phyloP scores from a whole-genome alignment of 2,329 filamentous ascomycete genomes.

The Pseudopyricularia cyperi region DNA sequence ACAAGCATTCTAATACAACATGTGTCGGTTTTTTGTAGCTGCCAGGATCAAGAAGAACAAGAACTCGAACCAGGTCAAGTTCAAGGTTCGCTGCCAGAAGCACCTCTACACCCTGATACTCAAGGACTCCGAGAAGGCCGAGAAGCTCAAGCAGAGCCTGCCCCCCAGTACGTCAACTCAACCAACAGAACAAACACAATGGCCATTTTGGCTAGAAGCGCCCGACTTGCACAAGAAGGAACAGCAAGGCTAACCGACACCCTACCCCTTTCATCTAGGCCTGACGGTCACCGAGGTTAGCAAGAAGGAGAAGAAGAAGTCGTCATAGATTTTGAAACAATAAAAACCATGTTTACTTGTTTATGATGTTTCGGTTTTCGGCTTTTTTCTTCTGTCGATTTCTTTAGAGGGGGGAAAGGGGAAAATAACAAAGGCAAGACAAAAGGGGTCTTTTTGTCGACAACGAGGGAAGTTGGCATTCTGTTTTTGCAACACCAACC shows the following conservation, averaged over 20 bases:
- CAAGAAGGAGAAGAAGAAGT: slow-evolving; percentile 47
- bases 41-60: slow-evolving; percentile 94
- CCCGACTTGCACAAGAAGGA: background rate
- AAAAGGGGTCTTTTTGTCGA: background rate
- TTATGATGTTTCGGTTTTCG: background rate
- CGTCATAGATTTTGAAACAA: slow-evolving; percentile 15
- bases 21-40: slow-evolving; percentile 38
- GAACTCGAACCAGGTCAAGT: slow-evolving; percentile 89
- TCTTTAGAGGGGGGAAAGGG: background rate
- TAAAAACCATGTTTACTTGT: background rate
- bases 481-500: background rate
- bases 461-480: background rate
- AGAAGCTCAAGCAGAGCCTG: slow-evolving; percentile 99
- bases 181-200: background rate
- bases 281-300: slow-evolving; percentile 40
- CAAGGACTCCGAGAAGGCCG: slow-evolving; percentile 98
- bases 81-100: slow-evolving; percentile 98
- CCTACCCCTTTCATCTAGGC: slow-evolving; percentile 18
- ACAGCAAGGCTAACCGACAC: slow-evolving; percentile 7
- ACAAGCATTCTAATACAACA: slow-evolving; percentile 1
- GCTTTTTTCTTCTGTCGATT: background rate
- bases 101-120: slow-evolving; percentile 97
- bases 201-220: background rate
- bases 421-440: background rate
- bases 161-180: slow-evolving; percentile 66